phyloP scores from a whole-genome alignment of 2,329 filamentous ascomycete genomes.

The Passalora sequoiae region DNA sequence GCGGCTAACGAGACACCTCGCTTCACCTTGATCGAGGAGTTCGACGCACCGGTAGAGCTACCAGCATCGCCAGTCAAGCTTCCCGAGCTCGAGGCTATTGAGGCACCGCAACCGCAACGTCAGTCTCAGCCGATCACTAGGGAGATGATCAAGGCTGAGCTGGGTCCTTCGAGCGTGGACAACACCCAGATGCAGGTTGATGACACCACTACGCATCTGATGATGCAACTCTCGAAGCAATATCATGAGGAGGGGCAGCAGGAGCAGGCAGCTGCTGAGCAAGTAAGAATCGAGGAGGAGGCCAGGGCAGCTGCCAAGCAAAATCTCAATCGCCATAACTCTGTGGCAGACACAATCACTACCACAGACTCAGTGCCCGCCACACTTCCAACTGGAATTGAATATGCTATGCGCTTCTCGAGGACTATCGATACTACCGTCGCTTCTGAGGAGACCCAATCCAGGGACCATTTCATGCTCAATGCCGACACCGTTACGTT shows the following conservation, averaged over 20 bases:
- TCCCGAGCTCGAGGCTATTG: constrained; percentile 26
- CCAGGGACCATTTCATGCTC: constrained; percentile 30
- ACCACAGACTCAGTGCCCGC: constrained; percentile 19
- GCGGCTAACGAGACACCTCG: constrained; percentile 30
- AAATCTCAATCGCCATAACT: constrained; percentile 11
- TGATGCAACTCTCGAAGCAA: constrained; percentile 14
- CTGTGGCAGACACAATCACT: constrained; percentile 20
- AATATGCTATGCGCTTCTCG: constrained; percentile 33
- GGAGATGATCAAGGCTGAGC: constrained; percentile 34
- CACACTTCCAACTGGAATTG: constrained; percentile 24
- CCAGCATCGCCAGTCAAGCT: constrained; percentile 33
- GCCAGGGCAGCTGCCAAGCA: background rate
- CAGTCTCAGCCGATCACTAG: constrained; percentile 30
- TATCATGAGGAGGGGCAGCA: constrained; percentile 4
- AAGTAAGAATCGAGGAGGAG: background rate
- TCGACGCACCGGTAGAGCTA: constrained; percentile 32
- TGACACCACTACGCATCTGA: constrained; percentile 17
- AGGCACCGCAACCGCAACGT: constrained; percentile 19
- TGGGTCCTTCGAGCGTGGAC: constrained; percentile 27
- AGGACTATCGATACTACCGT: constrained; percentile 28
- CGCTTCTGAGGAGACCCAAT: constrained; percentile 30
- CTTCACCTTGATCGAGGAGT: constrained; percentile 32
- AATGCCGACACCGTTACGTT: constrained; percentile 34
- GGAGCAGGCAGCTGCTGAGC: background rate
- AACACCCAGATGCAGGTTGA: constrained; percentile 20